Percentiles rank a stretch among this genome's conserved stretches.
Conservation (phyloP, 1,139 yeast genomes). For the Blastobotrys aristatus region DNA sequence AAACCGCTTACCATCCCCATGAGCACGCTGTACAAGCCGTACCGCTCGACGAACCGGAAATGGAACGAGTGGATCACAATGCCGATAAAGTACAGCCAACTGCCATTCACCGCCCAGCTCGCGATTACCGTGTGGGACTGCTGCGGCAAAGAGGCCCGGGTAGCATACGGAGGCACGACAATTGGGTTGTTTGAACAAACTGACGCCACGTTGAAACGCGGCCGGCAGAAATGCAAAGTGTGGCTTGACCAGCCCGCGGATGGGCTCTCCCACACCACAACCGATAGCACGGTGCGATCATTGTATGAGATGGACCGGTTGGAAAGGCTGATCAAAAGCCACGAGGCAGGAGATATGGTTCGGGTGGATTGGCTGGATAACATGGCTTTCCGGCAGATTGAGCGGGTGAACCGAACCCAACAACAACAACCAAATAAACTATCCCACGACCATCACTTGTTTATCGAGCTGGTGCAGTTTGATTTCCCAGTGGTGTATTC, state of each 20-base stretch:
- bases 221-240: constrained; percentile 50
- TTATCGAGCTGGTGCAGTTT: constrained; percentile 68
- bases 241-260: constrained; percentile 36
- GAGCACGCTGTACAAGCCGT: constrained; percentile 59
- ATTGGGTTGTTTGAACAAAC: constrained; percentile 52
- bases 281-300: constrained; percentile 30
- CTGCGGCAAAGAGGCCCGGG: constrained; percentile 45
- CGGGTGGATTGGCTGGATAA: constrained; percentile 73
- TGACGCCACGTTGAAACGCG: constrained; percentile 49
- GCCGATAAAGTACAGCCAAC: constrained; percentile 65
- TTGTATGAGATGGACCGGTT: constrained; percentile 37
- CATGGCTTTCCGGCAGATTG: constrained; percentile 55
- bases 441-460: constrained; percentile 42
- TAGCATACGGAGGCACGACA: constrained; percentile 54
- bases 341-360: constrained; percentile 63
- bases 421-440: not conserved
- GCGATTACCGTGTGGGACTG: constrained; percentile 64
- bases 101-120: constrained; percentile 57
- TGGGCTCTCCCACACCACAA: constrained; percentile 28
- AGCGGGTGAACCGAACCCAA: constrained; percentile 36
- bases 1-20: constrained; percentile 64
- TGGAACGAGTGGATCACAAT: constrained; percentile 65
- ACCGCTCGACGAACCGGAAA: constrained; percentile 38
- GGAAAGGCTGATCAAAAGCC: constrained; percentile 54
- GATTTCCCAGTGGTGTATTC: constrained; percentile 79